Percentiles rank a stretch among this genome's conserved stretches.
Evolutionary conservation across 768 basidiomycete genomes (phyloP).

Genomic region (Mrakia hoshinonis): DNA sequence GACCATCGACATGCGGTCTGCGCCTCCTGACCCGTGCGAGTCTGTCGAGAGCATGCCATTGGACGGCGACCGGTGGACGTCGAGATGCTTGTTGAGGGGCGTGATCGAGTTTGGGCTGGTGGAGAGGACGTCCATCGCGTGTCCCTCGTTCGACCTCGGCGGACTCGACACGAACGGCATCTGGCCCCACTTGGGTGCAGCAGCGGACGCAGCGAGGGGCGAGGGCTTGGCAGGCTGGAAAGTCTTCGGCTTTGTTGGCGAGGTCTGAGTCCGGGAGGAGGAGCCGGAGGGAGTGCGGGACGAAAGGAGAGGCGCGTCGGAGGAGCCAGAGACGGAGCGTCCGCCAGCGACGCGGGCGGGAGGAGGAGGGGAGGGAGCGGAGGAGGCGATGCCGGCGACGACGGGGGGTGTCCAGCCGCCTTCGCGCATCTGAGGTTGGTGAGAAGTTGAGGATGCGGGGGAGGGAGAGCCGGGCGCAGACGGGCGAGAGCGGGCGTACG

Average conservation of each 20-base stretch:
- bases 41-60: not conserved
- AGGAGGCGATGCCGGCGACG: not conserved
- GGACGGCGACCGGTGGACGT: not conserved
- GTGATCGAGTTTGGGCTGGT: slow-evolving; percentile 5
- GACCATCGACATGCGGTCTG: not conserved
- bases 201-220: not conserved
- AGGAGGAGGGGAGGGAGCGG: not conserved
- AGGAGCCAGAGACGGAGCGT: slow-evolving; percentile 4
- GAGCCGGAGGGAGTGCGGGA: not conserved
- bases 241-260: not conserved
- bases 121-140: slow-evolving; percentile 6
- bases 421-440: not conserved
- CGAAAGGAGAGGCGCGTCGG: not conserved
- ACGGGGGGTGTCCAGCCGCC: slow-evolving; percentile 10
- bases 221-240: slow-evolving; percentile 8
- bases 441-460: not conserved
- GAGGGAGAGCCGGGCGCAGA: not conserved
- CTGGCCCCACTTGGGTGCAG: slow-evolving; percentile 7
- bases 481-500: not conserved
- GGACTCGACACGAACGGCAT: slow-evolving; percentile 4
- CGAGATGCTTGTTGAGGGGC: slow-evolving; percentile 7
- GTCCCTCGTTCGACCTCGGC: not conserved
- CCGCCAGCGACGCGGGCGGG: not conserved
- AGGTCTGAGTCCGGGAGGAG: not conserved
- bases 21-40: not conserved